Percentiles rank a stretch among this genome's conserved stretches.
Conservation (phyloP, 768 basidiomycete genomes). For the Tubosaeta sp. region DNA sequence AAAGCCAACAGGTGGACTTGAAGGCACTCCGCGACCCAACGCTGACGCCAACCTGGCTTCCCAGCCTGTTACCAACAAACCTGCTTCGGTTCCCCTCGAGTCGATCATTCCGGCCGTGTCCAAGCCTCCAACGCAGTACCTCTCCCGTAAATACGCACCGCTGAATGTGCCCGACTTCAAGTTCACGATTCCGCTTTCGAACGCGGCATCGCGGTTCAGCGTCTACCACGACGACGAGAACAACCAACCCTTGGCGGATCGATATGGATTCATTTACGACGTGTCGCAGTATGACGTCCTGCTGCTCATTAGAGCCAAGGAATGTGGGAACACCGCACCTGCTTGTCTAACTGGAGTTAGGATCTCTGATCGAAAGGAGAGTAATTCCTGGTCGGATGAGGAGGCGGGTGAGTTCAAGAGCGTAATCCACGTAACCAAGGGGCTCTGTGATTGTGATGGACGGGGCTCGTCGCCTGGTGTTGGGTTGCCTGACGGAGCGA, state of each 20-base stretch:
- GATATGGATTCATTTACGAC: constrained; percentile 90
- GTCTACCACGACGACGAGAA: constrained; percentile 48
- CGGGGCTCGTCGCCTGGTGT: constrained; percentile 8
- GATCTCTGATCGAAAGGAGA: constrained; percentile 79
- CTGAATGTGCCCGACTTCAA: constrained; percentile 72
- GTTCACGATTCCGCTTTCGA: constrained; percentile 59
- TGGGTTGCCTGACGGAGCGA: constrained; percentile 9
- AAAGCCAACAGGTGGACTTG: constrained; percentile 31
- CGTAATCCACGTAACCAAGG: constrained; percentile 37
- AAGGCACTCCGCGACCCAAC: constrained; percentile 15
- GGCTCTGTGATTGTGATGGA: constrained; percentile 39
- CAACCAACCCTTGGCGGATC: constrained; percentile 69
- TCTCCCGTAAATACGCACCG: constrained; percentile 69
- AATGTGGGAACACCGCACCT: constrained; percentile 71
- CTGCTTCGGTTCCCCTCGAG: constrained; percentile 61
- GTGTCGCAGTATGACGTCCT: constrained; percentile 77
- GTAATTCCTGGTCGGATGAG: constrained; percentile 72
- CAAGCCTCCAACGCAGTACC: constrained; percentile 82
- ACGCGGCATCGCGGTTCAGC: constrained; percentile 52
- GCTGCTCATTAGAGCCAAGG: constrained; percentile 66
- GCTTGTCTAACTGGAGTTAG: constrained; percentile 85
- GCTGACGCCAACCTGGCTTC: constrained; percentile 15
- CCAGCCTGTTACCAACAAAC: constrained; percentile 29
- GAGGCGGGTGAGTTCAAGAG: constrained; percentile 40
- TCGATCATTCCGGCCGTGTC: constrained; percentile 77